Evolutionary conservation across 2,329 filamentous ascomycete species (phyloP), one percentile per base, ranked within the genome.

Genomic region (Diaporthe sp.): DNA sequence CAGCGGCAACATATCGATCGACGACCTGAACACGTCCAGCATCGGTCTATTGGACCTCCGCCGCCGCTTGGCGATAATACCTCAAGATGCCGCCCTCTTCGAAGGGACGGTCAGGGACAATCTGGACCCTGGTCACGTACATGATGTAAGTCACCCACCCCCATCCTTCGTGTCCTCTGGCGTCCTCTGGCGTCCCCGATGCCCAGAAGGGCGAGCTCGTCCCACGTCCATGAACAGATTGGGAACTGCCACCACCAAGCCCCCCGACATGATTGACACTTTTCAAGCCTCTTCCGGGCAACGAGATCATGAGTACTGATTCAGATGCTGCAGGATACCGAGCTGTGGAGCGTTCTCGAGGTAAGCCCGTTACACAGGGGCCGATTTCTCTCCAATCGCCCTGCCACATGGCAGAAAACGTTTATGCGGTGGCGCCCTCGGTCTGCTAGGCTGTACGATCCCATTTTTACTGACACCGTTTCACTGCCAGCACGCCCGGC

Each of bases 51-150:
- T 98, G 72, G 97, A 99, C 84, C 89, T 99, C 73, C 92, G 97
- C 73, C 91, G 96, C 73, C 93, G 97, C 75, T 88, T 99, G 65
- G 96, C 97, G 73, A 99, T 99, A 81, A 99, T 99, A 79, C 97
- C 97, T 6, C 97, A 99, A 83, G 97, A 99, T 85, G 96, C 97
- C 42, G 96, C 96, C 78, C 91, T 99, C 77, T 99, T 99, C 81
- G 86, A 88, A 73, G 86, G 86, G 12, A 84, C 84, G 12, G 91
- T 99, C 78, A 92, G 97, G 79, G 97, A 99, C 85, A 99, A 99
- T 82, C 90, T 98, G 53, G 97, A 99, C 83, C 97, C 97, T 34
- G 95, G 94, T 39, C 94, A 98, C 83, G 95, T 97, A 73, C 96
- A 98, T 82, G 96, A 98, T 84, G 76, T 77, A 73, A 77, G 76